Percentiles rank a stretch among this genome's conserved stretches.
Evolutionary conservation across 2,329 filamentous ascomycete genomes (phyloP).

Genomic region (Aspergillus oerlinghausenensis): DNA sequence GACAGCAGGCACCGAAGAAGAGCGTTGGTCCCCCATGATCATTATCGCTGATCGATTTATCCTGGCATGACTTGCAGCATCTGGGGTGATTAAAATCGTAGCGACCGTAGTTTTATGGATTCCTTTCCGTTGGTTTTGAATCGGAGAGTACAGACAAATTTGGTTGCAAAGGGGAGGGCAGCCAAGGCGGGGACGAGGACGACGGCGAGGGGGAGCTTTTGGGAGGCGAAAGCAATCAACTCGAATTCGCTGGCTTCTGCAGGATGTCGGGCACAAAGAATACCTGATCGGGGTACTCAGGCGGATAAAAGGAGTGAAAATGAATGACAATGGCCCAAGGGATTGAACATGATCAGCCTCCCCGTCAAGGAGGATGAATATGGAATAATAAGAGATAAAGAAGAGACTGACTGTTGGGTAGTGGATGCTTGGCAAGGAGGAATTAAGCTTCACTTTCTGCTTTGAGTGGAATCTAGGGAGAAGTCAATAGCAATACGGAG

Average conservation of each 20-base stretch:
- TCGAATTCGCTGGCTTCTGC: not conserved
- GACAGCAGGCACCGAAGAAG: constrained; percentile 23
- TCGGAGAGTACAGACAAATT: not conserved
- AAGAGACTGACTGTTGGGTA: not conserved
- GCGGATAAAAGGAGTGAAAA: constrained; percentile 3
- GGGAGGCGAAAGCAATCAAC: not conserved
- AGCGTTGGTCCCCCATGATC: constrained; percentile 26
- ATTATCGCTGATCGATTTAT: constrained; percentile 13
- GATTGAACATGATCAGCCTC: constrained; percentile 13
- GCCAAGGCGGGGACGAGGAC: not conserved
- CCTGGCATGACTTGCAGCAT: constrained; percentile 30
- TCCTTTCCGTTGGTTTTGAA: not conserved
- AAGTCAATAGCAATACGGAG: too few relatives aligned
- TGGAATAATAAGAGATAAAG: not conserved
- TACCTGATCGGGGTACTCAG: not conserved
- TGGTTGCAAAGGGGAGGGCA: not conserved
- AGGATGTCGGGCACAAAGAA: not conserved
- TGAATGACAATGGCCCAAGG: constrained; percentile 2
- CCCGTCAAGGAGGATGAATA: not conserved
- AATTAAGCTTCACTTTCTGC: not conserved
- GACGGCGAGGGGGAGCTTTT: not conserved
- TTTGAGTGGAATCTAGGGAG: not conserved
- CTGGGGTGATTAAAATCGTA: constrained; percentile 4
- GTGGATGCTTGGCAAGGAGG: not conserved
- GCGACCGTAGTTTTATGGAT: not conserved